Base-by-base conservation (phyloP, 306 rosid genomes). In the Dalbergia cultrata region DNA sequence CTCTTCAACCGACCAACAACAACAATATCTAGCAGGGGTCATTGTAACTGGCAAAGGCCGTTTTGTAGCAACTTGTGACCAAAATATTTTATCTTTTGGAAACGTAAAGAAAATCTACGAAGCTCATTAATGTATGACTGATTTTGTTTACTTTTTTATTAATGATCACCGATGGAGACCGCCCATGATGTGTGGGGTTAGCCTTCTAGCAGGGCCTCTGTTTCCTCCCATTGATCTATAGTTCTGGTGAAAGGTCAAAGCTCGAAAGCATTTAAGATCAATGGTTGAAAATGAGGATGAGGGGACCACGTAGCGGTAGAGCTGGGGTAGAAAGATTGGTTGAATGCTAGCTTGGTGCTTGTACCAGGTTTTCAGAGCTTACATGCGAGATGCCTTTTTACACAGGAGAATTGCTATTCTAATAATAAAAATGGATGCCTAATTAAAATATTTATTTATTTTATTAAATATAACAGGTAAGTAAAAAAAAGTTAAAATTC, bases 161-260 rank as follows among this genome's bases (percentile, higher is more conserved):
- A 54, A 74, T 75, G 75, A 80, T 59, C 71, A 17, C 75, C 70
- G 77, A 88, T 84, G 44, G 84, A 81, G 77, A 87, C 83, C 79
- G 89, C 90, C 90, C 94, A 92, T 92, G 73, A 83, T 35, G 82
- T 86, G 92, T 85, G 89, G 88, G 95, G 88, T 84, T 56, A 44
- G 44, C n/a, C 10, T n/a, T 64, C 49, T 69, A 65, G 8, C 64
- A 61, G 70, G 58, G 14, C 17, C 13, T 13, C 14, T 13, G n/a
- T 10, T 19, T 19, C 4, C 9, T 78, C 80, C 53, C 89, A 17
- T 86, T 19, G 86, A 86, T 81, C 18, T 3, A 0, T 19, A 7
- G 70, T 3, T 39, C 0, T 53, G 7, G 19, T 5, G 17, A 57
- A 70, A 84, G 81, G 87, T 83, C 86, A 86, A 86, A 54, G 77